Evolutionary conservation across 169 alveolate genomes (phyloP), one percentile per base, ranked within the genome.

Genomic region (Cryptosporidium ubiquitum): DNA sequence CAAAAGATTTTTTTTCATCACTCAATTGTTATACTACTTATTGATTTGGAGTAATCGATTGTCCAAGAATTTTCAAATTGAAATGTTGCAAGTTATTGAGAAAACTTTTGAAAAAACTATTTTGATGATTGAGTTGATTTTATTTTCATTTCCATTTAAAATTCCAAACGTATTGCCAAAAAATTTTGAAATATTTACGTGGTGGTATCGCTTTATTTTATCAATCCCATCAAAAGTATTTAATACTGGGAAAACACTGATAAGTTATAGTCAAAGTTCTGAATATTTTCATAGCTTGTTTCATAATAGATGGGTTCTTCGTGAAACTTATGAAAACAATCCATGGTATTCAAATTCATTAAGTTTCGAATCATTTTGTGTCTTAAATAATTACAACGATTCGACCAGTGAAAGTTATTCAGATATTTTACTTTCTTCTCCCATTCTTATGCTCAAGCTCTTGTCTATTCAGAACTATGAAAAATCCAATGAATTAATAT

Each of bases 31-130:
- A 6, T 79, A 60, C 39, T 79, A 79, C 51, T 66, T 79, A 61
- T 61, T 42, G 35, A 79, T 64, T 61, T 79, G 89, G 89, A 57
- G 79, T 29, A 40, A 79, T 14, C 60, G 75, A 58, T 64, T 79
- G 23, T 73, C 70, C 29, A 58, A 9, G 5, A 42, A 33, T 58
- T 29, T 12, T 33, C 35, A 26, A 37, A 12, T 64, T 58, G 47
- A 44, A 61, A 61, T 79, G 39, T 10, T 23, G 4, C 37, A 18
- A 9, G 42, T 79, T 44, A 61, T 61, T 29, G 40, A 60, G 9
- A 64, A 60, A 23, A 40, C 40, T 5, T 61, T 79, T 20, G 73
- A 64, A 2, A 79, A 49, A 35, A 31, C 23, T 4, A 37, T 64
- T 20, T 61, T 44, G 26, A 40, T 60, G 35, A 44, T 79, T 29